phyloP scores from a whole-genome alignment of 805 yeast species.

The Nakazawaea ambrosiae region DNA sequence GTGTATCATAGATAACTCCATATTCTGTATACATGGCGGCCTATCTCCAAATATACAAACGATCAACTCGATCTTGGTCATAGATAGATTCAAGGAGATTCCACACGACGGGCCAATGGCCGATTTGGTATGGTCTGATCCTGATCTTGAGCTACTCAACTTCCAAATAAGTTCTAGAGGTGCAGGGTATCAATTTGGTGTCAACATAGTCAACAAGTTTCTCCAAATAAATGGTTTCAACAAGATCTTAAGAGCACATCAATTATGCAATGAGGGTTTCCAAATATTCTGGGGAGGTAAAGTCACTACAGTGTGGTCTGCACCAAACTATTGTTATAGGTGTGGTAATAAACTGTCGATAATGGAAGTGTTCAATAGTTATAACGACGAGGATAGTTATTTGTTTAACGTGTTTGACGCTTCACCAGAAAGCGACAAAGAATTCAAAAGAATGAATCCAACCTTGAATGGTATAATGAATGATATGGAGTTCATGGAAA shows the following conservation, averaged over 20 bases:
- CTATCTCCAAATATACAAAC: constrained; percentile 92
- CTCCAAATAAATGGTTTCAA: constrained; percentile 68
- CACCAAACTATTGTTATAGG: constrained; percentile 95
- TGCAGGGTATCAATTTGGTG: constrained; percentile 96
- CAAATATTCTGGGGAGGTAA: constrained; percentile 87
- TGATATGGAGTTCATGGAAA: constrained; percentile 13
- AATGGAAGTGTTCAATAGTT: constrained; percentile 62
- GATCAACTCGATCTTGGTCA: constrained; percentile 81
- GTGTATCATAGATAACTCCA: constrained; percentile 82
- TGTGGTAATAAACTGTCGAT: constrained; percentile 98
- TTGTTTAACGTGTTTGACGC: constrained; percentile 91
- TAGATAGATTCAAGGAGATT: constrained; percentile 88
- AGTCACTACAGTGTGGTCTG: constrained; percentile 96
- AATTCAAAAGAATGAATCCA: constrained; percentile 24
- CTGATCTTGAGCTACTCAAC: constrained; percentile 74
- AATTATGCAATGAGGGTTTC: constrained; percentile 92
- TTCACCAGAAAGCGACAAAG: constrained; percentile 84
- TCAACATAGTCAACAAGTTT: constrained; percentile 84
- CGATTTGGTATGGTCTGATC: constrained; percentile 97
- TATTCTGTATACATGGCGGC: constrained; percentile 97
- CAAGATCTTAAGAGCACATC: constrained; percentile 90
- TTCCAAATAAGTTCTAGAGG: constrained; percentile 92
- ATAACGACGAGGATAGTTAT: constrained; percentile 54
- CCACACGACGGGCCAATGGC: constrained; percentile 99
- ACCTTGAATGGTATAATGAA: constrained; percentile 6